A percentile compares a stretch with the other conserved stretches of the same genome.
These are phyloP conservation scores for Torulaspora delbrueckii DNA, from an alignment of 805 yeast species.

Conservation along the genomic window DNA sequence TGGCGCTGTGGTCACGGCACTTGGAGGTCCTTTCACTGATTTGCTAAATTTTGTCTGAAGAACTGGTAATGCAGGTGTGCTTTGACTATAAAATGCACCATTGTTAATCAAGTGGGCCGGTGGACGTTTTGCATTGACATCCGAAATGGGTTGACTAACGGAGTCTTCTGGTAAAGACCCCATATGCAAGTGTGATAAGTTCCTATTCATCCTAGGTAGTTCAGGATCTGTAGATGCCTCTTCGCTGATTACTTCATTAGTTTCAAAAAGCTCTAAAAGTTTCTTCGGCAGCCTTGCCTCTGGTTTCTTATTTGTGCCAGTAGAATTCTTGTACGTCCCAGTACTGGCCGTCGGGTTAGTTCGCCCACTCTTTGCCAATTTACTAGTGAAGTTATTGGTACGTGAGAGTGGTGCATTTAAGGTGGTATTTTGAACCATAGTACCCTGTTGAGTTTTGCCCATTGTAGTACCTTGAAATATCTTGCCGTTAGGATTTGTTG, in stretches of 20 bases:
- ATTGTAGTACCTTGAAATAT: conserved; percentile 31
- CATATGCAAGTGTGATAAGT: conserved; percentile 14
- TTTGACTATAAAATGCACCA: conserved; percentile 24
- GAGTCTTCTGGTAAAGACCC: conserved; percentile 14
- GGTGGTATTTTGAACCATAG: conserved; percentile 27
- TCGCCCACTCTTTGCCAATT: conserved; percentile 26
- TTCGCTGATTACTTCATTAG: conserved; percentile 34
- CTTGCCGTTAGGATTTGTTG: conserved; percentile 19
- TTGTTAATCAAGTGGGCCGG: conserved; percentile 17
- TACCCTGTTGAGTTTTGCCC: conserved; percentile 26
- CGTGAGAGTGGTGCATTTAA: conserved; percentile 26
- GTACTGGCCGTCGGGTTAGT: conserved; percentile 31
- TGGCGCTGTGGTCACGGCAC: conserved; percentile 39
- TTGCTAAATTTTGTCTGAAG: conserved; percentile 30
- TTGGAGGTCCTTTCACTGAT: conserved; percentile 21
- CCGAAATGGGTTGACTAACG: conserved; percentile 1
- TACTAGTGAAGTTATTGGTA: conserved; percentile 20
- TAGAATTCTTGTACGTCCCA: conserved; percentile 23
- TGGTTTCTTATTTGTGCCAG: conserved; percentile 28
- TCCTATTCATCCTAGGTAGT: conserved; percentile 17
- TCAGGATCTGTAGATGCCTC: conserved; percentile 18
- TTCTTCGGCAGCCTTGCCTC: conserved; percentile 61
- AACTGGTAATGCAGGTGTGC: conserved; percentile 28
- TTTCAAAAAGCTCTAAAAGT: conserved; percentile 63
- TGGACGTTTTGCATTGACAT: conserved; percentile 11